These are phyloP conservation scores for Leccinum subrobustum DNA, from an alignment of 1,284 basidiomycete species.

Conservation along the genomic window DNA sequence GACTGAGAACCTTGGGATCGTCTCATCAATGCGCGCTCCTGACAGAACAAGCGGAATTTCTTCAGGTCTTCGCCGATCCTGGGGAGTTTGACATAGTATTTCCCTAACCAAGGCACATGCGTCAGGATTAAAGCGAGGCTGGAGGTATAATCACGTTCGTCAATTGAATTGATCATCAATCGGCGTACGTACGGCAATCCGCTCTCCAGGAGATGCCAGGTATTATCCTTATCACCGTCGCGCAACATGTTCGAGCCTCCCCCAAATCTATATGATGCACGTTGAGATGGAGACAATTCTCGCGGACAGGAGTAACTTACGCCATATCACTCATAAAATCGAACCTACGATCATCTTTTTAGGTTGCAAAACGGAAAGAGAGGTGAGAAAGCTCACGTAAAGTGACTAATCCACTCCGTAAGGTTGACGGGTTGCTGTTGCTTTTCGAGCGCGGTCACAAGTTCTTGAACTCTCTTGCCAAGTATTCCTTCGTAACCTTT, in stretches of 20 bases:
- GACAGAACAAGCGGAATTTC: slow-evolving; percentile 31
- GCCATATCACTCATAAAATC: slow-evolving; percentile 66
- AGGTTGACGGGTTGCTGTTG: slow-evolving; percentile 40
- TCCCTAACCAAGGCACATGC: slow-evolving; percentile 45
- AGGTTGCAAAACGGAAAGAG: slow-evolving; percentile 11
- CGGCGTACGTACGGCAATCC: slow-evolving; percentile 36
- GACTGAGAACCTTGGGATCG: slow-evolving; percentile 35
- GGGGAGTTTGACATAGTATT: slow-evolving; percentile 32
- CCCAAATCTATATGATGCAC: slow-evolving; percentile 41
- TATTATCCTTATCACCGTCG: slow-evolving; percentile 39
- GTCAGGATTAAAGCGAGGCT: slow-evolving; percentile 38
- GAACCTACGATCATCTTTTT: slow-evolving; percentile 38
- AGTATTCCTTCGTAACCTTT: slow-evolving; percentile 52
- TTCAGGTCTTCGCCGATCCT: slow-evolving; percentile 32
- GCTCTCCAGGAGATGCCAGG: slow-evolving; percentile 38
- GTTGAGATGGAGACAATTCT: slow-evolving; percentile 8
- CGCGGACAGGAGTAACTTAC: slow-evolving; percentile 36
- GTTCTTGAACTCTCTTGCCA: slow-evolving; percentile 36
- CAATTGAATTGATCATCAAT: slow-evolving; percentile 1
- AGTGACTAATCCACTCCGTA: slow-evolving; percentile 47
- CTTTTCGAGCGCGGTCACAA: slow-evolving; percentile 39
- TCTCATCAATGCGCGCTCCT: slow-evolving; percentile 37
- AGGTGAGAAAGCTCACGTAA: slow-evolving; percentile 42
- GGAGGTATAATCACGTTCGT: neutral
- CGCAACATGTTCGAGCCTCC: slow-evolving; percentile 45